Conservation (phyloP, 306 rosid genomes). For the Vigna angularis region DNA sequence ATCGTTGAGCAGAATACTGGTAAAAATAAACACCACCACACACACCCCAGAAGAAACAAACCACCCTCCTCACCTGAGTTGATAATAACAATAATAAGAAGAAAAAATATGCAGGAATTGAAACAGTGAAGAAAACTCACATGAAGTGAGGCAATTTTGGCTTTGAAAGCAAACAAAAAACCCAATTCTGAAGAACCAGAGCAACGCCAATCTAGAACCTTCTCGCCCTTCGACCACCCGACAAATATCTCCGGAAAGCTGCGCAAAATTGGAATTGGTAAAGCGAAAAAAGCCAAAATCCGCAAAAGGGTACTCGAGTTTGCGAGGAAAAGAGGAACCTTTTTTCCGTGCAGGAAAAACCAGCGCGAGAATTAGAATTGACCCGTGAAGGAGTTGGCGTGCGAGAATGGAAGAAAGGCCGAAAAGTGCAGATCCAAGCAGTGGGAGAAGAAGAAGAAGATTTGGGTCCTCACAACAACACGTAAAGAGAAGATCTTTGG, state of each 20-base stretch:
- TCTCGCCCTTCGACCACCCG: slow-evolving; percentile 39
- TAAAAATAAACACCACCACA: background rate
- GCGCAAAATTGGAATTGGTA: slow-evolving; percentile 40
- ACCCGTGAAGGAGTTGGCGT: slow-evolving; percentile 34
- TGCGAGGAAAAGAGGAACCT: slow-evolving; percentile 29
- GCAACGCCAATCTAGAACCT: slow-evolving; percentile 44
- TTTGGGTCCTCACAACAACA: slow-evolving; percentile 23
- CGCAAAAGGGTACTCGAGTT: slow-evolving; percentile 25
- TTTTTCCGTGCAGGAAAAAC: background rate
- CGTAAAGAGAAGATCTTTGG: slow-evolving; percentile 45
- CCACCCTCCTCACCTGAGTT: background rate
- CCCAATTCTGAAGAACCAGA: slow-evolving; percentile 23
- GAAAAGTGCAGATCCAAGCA: slow-evolving; percentile 49
- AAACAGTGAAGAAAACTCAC: slow-evolving; percentile 43
- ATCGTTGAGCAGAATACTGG: background rate
- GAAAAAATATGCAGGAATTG: slow-evolving; percentile 15
- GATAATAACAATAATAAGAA: background rate
- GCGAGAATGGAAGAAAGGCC: slow-evolving; percentile 35
- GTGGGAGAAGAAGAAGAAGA: slow-evolving; percentile 9
- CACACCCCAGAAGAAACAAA: slow-evolving; percentile 1
- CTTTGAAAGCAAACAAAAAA: slow-evolving; percentile 11
- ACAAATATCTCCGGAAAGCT: slow-evolving; percentile 31
- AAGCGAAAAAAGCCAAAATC: slow-evolving; percentile 27
- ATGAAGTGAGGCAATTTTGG: background rate
- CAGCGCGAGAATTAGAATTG: slow-evolving; percentile 31